phyloP scores from a whole-genome alignment of 805 yeast genomes.

The Nakazawaea ernobii region DNA sequence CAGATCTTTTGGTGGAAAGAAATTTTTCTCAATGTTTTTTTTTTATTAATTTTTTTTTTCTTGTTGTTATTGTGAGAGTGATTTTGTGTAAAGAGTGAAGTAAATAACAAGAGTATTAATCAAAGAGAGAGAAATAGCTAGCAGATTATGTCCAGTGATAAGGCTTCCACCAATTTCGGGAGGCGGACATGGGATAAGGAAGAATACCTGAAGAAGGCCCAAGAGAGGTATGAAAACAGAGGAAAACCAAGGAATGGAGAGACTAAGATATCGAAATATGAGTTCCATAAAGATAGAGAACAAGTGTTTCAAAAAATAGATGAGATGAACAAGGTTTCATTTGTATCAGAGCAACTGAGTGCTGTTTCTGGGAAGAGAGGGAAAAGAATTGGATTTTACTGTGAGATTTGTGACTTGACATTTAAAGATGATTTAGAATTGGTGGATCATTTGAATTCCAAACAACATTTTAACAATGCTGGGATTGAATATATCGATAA shows the following conservation, averaged over 20 bases:
- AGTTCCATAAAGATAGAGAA: conserved; percentile 18
- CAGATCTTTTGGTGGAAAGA: background rate
- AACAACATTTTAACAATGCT: conserved; percentile 50
- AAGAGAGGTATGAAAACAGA: conserved; percentile 19
- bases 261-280: conserved; percentile 13
- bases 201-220: conserved; percentile 49
- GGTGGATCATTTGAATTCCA: conserved; percentile 78
- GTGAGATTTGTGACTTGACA: conserved; percentile 74
- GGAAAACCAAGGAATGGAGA: conserved; percentile 14
- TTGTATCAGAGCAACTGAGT: conserved; percentile 19
- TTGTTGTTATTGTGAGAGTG: background rate
- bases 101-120: too few species aligned
- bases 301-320: conserved; percentile 20
- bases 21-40: background rate
- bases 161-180: conserved; percentile 29
- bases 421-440: conserved; percentile 79
- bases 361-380: conserved; percentile 33
- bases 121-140: too few species aligned
- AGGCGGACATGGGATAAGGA: conserved; percentile 70
- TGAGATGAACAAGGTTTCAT: conserved; percentile 16
- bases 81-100: background rate
- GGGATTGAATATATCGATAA: conserved; percentile 24
- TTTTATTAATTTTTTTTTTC: background rate
- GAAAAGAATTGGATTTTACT: conserved; percentile 75
- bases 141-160: background rate